Evolutionary conservation across 371 early-diverging fungal species (phyloP).

Genomic region (Mucor indicus): DNA sequence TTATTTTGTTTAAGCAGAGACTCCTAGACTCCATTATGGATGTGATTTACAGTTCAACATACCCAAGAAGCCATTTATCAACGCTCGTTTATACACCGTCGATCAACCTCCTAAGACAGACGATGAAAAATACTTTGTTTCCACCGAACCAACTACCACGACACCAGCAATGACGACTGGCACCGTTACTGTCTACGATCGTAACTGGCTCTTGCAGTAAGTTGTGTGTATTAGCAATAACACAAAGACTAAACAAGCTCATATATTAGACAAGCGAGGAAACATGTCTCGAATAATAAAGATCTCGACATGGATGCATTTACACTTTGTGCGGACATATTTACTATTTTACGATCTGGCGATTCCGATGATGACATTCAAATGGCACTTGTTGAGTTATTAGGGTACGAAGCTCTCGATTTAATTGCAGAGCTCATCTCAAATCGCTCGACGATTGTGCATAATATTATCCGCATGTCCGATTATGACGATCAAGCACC

Average conservation of each 20-base stretch:
- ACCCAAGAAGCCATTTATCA: slow-evolving; percentile 4
- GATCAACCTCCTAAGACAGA: neutral
- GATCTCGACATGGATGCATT: slow-evolving; percentile 23
- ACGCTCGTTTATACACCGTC: no score
- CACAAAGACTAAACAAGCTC: no score
- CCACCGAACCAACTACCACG: neutral
- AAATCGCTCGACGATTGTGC: slow-evolving; percentile 46
- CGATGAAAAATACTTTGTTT: neutral
- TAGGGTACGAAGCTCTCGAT: slow-evolving; percentile 77
- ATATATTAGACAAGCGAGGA: slow-evolving; percentile 29
- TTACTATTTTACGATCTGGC: slow-evolving; percentile 54
- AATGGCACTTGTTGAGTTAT: slow-evolving; percentile 62
- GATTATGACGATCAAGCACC: slow-evolving; percentile 21
- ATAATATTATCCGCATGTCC: slow-evolving; percentile 49
- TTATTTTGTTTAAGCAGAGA: neutral
- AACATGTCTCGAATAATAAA: slow-evolving; percentile 12
- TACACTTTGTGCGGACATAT: slow-evolving; percentile 51
- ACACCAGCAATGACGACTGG: neutral
- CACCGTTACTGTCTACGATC: slow-evolving; percentile 29
- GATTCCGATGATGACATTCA: slow-evolving; percentile 63
- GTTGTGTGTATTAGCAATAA: neutral
- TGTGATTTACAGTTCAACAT: slow-evolving; percentile 6
- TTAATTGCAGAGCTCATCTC: slow-evolving; percentile 56
- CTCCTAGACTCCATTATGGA: slow-evolving; percentile 5
- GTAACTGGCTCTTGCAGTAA: slow-evolving; percentile 49